Conservation (phyloP, 2,329 filamentous ascomycete genomes). For the Cyphellophora europaea region DNA sequence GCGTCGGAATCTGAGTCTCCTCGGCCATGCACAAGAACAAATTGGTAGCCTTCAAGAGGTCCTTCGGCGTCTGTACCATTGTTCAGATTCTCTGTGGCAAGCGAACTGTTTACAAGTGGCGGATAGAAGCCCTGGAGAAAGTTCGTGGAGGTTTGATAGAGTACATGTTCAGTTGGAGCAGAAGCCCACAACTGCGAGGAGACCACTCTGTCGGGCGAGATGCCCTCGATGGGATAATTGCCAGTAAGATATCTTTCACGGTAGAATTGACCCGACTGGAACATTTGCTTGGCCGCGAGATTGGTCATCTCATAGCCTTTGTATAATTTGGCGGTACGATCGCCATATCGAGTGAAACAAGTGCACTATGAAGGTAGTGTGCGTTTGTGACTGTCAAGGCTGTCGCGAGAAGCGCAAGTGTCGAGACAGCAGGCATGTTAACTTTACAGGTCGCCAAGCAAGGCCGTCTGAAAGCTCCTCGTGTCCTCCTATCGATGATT, state of each 20-base stretch:
- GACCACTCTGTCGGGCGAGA: conserved; percentile 57
- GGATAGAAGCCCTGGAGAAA: conserved; percentile 84
- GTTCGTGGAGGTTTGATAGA: conserved; percentile 67
- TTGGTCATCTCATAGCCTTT: conserved; percentile 63
- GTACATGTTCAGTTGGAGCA: conserved; percentile 66
- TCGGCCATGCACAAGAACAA: conserved; percentile 59
- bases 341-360: conserved; percentile 85
- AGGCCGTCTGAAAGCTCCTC: too few relatives aligned
- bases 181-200: conserved; percentile 62
- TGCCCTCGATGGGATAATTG: conserved; percentile 50
- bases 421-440: too few relatives aligned
- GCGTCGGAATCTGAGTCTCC: conserved; percentile 49
- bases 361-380: too few relatives aligned
- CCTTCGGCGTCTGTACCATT: conserved; percentile 58
- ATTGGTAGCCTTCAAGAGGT: conserved; percentile 71
- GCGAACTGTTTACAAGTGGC: conserved; percentile 43
- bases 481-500: too few relatives aligned
- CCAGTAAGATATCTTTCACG: conserved; percentile 64
- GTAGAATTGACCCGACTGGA: conserved; percentile 63
- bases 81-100: conserved; percentile 51
- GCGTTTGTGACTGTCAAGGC: too few relatives aligned
- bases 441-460: too few relatives aligned
- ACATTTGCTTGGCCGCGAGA: conserved; percentile 67
- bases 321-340: conserved; percentile 68
- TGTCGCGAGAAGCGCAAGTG: neutral